Base-by-base conservation (phyloP, 495 filamentous ascomycete species). In the Lasiosphaeriaceae sp. region DNA sequence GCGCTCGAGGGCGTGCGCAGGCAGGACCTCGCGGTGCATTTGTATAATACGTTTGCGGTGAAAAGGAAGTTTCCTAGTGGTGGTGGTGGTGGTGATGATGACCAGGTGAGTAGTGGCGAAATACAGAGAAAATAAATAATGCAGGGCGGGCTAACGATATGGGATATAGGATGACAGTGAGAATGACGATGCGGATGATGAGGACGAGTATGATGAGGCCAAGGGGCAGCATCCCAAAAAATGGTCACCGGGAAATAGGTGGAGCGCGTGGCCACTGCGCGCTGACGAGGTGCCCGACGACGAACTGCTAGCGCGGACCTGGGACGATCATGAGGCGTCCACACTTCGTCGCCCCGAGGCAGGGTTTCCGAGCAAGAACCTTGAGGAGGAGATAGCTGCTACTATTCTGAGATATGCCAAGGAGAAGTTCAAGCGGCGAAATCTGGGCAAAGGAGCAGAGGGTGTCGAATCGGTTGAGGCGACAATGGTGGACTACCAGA, bases 211-310 rank as follows among this genome's bases (percentile, higher is more conserved):
- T 47, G 54, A 56, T n/a, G 73, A 43, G 8, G 26, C 1, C 12
- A 19, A 14, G 17, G 23, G 31, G 8, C n/a, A n/a, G 3, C 16
- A 31, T 23, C 2, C 14, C 3, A 23, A 49, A n/a, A 45, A 62
- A 47, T 82, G 77, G 71, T 52, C 60, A 16, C 79, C 83, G 17
- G 76, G 75, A 6, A 81, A 76, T 54, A 20, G 49, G 29, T 95
- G 90, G 90, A 86, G 86, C 2, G 87, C 89, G 1, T 96, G 91
- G 91, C 91, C 91, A 19, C 60, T 92, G 70, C 69, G 69, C 16
- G 75, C 78, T 20, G 65, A 74, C 11, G 71, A 76, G 8, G 87
- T 92, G 17, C 87, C 88, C 3, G 75, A 79, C n/a, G 66, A 72
- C 11, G 74, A 75, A 24, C 55, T 72, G 31, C 21, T 68, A 23